Evolutionary conservation across 371 early-diverging fungal species (phyloP), one percentile per base, ranked within the genome.

Genomic region (Rozella allomycis): DNA sequence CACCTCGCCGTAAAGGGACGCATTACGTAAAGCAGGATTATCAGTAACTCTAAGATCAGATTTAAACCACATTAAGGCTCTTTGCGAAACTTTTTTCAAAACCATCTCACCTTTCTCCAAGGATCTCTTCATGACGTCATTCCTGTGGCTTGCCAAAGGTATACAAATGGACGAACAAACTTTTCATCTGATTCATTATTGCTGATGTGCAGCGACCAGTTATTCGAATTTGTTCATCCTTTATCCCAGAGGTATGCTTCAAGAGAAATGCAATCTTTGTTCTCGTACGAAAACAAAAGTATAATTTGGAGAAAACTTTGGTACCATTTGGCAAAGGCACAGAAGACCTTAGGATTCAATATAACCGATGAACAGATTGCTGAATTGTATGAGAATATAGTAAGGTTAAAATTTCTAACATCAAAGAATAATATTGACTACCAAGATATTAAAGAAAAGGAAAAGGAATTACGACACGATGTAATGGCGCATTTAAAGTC

Each of bases 401-500:
- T 60, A 54, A 17, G 43, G 30, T 19, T 11, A 30, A 8, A 17
- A 7, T 11, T 30, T 16, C 6, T 30, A n/a, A 6, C 30, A 8
- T 19, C 20, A 10, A 40, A 56, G 48, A 52, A 53, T 45, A 68
- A 80, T 45, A 86, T 87, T 49, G 91, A 94, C 60, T 94, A 79
- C 47, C 62, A 43, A 23, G 44, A 83, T 34, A 90, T 86, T 32
- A 77, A 74, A 30, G 77, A 58, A 22, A 91, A 94, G 53, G 94
- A 94, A 52, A 75, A 78, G 67, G 68, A 70, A 41, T 70, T 88
- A 26, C 70, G 91, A 23, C 94, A 94, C 58, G 94, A 94, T 52
- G 94, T 94, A 20, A 94, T 94, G 91, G 90, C 85, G 17, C 86
- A 85, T 38, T 83, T 84, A n/a, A 87, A 88, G 50, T 76, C 87